Percentiles rank a stretch among this genome's conserved stretches.
Evolutionary conservation across 2,329 filamentous ascomycete genomes (phyloP).

Genomic region (Neocucurbitaria cava): DNA sequence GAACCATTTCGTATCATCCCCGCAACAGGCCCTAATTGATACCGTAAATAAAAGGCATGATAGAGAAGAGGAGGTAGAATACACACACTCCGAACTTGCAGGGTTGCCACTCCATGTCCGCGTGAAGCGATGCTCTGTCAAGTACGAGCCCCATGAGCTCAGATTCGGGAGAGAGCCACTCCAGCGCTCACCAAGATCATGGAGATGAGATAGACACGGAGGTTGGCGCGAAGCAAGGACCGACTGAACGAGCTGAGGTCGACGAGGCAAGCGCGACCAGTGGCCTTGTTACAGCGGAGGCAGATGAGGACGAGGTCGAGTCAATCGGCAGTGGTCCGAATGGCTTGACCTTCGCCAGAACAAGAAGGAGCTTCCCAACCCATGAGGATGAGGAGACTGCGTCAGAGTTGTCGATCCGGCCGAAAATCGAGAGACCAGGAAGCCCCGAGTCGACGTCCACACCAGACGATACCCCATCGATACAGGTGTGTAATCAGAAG

Average conservation of each 20-base stretch:
- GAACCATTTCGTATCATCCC: slow-evolving; percentile 15
- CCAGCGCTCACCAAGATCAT: slow-evolving; percentile 61
- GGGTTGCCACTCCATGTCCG: slow-evolving; percentile 18
- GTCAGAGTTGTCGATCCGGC: slow-evolving; percentile 27
- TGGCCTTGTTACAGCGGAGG: slow-evolving; percentile 19
- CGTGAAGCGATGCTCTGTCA: slow-evolving; percentile 61
- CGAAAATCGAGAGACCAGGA: slow-evolving; percentile 44
- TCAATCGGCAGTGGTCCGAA: slow-evolving; percentile 30
- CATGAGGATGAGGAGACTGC: slow-evolving; percentile 31
- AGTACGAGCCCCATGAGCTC: slow-evolving; percentile 70
- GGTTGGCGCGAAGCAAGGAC: slow-evolving; percentile 40
- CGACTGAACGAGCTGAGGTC: background rate
- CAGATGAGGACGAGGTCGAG: slow-evolving; percentile 31
- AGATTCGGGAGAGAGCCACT: slow-evolving; percentile 67
- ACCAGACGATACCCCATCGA: slow-evolving; percentile 83
- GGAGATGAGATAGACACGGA: slow-evolving; percentile 42
- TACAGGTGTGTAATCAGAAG: slow-evolving; percentile 69
- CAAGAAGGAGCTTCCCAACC: slow-evolving; percentile 17
- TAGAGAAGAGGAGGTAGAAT: background rate
- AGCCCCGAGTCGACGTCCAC: slow-evolving; percentile 78
- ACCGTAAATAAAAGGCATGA: background rate
- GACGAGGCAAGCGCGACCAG: slow-evolving; percentile 9
- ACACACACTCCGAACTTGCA: background rate
- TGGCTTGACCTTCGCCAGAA: slow-evolving; percentile 43
- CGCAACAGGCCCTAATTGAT: slow-evolving; percentile 4